Percentiles rank a stretch among this genome's conserved stretches.
These are phyloP conservation scores for Bipolaris gigantea DNA, from an alignment of 2,329 filamentous ascomycete species.

Conservation along the genomic window DNA sequence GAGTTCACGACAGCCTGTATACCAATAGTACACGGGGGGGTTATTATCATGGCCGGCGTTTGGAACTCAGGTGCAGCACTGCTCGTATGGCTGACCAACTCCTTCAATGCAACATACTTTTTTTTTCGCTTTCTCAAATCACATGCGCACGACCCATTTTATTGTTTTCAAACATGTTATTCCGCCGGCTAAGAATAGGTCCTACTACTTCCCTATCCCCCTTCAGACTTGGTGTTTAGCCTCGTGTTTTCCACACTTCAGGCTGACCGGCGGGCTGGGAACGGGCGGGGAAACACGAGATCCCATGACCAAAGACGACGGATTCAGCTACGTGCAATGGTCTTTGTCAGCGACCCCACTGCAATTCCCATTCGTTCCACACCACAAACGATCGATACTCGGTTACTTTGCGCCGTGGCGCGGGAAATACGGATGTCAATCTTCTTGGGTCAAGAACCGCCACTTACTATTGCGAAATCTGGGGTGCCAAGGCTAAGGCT, in stretches of 20 bases:
- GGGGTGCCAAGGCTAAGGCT: neutral
- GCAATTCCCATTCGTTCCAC: neutral
- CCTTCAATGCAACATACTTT: neutral
- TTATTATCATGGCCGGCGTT: conserved; percentile 1
- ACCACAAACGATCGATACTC: neutral
- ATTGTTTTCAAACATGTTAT: neutral
- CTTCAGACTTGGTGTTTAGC: neutral
- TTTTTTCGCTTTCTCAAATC: neutral
- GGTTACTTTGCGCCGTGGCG: neutral
- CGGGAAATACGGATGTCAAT: neutral
- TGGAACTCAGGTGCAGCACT: neutral
- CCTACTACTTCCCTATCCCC: neutral
- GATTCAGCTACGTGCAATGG: neutral
- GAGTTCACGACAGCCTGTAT: neutral
- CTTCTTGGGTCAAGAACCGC: neutral
- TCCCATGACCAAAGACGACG: neutral
- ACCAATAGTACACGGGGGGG: neutral
- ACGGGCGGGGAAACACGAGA: conserved; percentile 9
- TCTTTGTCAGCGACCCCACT: neutral
- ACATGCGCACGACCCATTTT: neutral
- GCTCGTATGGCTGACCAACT: neutral
- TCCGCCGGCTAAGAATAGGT: neutral
- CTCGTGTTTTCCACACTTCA: neutral
- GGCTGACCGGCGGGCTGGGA: neutral
- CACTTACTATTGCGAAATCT: neutral